Conservation (phyloP, 2,329 filamentous ascomycete genomes). For the Cercospora zeae-maydis region DNA sequence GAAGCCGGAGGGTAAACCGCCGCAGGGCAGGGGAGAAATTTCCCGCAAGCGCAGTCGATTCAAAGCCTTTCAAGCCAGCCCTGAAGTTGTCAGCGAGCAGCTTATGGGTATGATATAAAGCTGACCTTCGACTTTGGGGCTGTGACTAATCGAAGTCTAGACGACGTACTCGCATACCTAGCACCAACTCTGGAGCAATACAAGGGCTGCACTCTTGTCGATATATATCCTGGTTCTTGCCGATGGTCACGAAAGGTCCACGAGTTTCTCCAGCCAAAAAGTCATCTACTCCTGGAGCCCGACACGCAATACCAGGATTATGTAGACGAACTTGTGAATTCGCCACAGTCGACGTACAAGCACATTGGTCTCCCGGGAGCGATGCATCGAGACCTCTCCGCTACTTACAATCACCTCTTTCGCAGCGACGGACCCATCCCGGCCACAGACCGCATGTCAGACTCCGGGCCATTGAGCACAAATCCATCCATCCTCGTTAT, state of each 20-base stretch:
- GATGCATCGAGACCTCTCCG: conserved; percentile 21
- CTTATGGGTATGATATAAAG: conserved; percentile 23
- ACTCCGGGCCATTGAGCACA: conserved; percentile 44
- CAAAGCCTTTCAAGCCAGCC: neutral
- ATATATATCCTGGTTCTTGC: conserved; percentile 77
- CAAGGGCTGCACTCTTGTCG: conserved; percentile 77
- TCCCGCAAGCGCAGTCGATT: neutral
- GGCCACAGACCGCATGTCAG: neutral
- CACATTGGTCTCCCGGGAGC: conserved; percentile 38
- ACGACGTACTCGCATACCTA: conserved; percentile 69
- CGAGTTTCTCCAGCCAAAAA: conserved; percentile 69
- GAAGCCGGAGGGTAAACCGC: neutral
- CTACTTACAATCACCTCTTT: conserved; percentile 52
- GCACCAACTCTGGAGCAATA: conserved; percentile 65
- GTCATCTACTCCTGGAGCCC: conserved; percentile 79
- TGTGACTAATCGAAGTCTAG: conserved; percentile 38
- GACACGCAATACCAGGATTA: conserved; percentile 59
- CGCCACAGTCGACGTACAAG: conserved; percentile 46
- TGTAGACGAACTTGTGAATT: conserved; percentile 49
- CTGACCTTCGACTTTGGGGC: neutral
- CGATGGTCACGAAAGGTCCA: conserved; percentile 77
- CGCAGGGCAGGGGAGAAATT: neutral
- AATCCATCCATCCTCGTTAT: conserved; percentile 69
- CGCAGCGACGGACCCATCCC: conserved; percentile 48
- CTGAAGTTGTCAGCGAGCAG: conserved; percentile 25